Percentiles rank a stretch among this genome's conserved stretches.
phyloP scores from a whole-genome alignment of 148 eudicot species.

The Salicornia ramosissima region DNA sequence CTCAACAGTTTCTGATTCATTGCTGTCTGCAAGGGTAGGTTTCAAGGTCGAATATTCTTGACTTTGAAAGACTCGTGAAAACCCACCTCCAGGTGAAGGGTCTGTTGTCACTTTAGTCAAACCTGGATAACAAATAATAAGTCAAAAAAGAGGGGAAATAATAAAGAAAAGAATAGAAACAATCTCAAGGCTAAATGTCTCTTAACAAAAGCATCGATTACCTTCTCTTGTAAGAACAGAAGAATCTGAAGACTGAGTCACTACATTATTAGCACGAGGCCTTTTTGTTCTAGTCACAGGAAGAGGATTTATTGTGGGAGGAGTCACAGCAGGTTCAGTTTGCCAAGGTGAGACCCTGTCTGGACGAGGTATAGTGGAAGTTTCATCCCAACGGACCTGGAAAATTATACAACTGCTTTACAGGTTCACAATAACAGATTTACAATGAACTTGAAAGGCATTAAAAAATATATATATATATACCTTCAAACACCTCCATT shows the following conservation, averaged over 20 bases:
- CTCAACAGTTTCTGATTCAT: slow-evolving; percentile 63
- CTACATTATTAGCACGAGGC: slow-evolving; percentile 59
- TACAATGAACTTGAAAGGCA: too few species aligned
- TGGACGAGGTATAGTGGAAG: slow-evolving; percentile 76
- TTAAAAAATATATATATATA: not conserved
- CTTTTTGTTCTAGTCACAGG: slow-evolving; percentile 79
- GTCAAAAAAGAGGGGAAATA: not conserved
- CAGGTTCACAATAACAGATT: not conserved
- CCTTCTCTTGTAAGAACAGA: slow-evolving; percentile 89
- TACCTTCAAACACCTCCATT: slow-evolving; percentile 96
- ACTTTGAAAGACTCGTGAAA: slow-evolving; percentile 83
- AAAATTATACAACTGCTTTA: not conserved
- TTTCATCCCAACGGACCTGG: slow-evolving; percentile 99
- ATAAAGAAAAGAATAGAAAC: not conserved
- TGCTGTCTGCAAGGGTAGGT: slow-evolving; percentile 61
- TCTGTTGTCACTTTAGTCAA: slow-evolving; percentile 52
- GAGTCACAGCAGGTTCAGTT: slow-evolving; percentile 75
- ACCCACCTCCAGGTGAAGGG: slow-evolving; percentile 56
- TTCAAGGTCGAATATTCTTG: slow-evolving; percentile 72
- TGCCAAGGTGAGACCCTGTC: slow-evolving; percentile 97
- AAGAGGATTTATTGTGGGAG: slow-evolving; percentile 75
- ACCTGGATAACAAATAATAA: slow-evolving; percentile 33
- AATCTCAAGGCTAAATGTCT: not conserved
- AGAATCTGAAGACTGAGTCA: slow-evolving; percentile 64
- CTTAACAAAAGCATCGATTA: slow-evolving; percentile 20